Conservation (phyloP, 139 green algal species). For the Zygnema circumcarinatum region DNA sequence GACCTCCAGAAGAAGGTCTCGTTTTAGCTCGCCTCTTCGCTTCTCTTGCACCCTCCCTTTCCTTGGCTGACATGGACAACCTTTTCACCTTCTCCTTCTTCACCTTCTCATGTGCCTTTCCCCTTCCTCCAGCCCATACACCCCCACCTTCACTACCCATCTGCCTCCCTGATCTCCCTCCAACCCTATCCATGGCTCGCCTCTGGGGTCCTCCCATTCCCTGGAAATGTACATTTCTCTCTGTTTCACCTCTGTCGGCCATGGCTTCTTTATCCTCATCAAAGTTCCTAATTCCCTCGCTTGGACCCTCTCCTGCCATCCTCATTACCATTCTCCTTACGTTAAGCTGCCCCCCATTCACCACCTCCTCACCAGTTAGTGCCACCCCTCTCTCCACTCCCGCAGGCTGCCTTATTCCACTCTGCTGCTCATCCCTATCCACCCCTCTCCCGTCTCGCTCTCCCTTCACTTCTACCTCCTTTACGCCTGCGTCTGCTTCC, state of each 20-base stretch:
- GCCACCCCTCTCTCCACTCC: too few relatives aligned
- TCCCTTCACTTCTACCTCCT: background rate
- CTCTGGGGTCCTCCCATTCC: background rate
- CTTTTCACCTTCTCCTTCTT: background rate
- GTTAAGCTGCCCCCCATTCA: background rate
- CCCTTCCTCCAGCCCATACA: background rate
- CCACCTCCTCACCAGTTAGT: too few relatives aligned
- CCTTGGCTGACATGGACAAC: background rate
- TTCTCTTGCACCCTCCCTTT: background rate
- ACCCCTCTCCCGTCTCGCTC: background rate
- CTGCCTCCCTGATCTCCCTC: background rate
- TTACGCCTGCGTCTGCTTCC: background rate
- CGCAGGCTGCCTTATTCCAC: too few relatives aligned
- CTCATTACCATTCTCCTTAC: background rate
- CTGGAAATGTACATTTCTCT: background rate
- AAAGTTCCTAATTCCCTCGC: background rate
- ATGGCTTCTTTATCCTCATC: background rate
- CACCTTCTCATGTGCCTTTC: background rate
- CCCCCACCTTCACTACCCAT: background rate
- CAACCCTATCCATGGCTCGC: background rate
- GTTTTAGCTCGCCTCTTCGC: background rate
- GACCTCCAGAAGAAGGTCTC: background rate
- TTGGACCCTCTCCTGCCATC: background rate
- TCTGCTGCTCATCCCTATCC: background rate
- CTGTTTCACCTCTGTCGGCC: background rate